These are phyloP conservation scores for Chalara sp. DNA, from an alignment of 2,329 filamentous ascomycete species.

Conservation along the genomic window DNA sequence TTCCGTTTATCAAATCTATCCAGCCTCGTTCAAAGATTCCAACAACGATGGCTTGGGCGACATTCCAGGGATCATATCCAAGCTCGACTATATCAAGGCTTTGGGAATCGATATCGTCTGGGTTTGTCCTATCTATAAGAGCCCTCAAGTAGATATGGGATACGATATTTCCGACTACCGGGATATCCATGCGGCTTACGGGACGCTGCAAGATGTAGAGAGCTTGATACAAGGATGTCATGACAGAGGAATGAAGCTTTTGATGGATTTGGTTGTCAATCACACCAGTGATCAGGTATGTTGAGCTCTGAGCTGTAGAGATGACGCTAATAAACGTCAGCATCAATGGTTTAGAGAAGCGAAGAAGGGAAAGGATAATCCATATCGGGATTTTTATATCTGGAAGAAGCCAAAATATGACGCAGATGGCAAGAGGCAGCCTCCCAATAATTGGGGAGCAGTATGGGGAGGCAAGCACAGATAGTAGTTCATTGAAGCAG, in stretches of 20 bases:
- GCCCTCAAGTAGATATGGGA: constrained; percentile 62
- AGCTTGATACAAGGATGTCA: constrained; percentile 54
- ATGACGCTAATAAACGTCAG: constrained; percentile 19
- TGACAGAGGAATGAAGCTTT: constrained; percentile 53
- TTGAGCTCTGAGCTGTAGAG: not conserved
- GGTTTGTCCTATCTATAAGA: constrained; percentile 60
- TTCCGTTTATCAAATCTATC: constrained; percentile 51
- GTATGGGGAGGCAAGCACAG: constrained; percentile 36
- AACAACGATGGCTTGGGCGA: constrained; percentile 56
- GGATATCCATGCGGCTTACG: constrained; percentile 58
- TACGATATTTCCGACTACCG: constrained; percentile 69
- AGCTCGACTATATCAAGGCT: constrained; percentile 53
- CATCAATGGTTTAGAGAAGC: constrained; percentile 54
- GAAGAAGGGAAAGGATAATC: constrained; percentile 37
- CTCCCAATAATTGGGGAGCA: constrained; percentile 39
- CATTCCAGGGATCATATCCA: constrained; percentile 54
- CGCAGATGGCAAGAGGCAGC: constrained; percentile 27
- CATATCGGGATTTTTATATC: constrained; percentile 58
- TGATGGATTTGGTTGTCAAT: constrained; percentile 69
- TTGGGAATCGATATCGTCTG: constrained; percentile 60
- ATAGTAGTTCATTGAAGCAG: constrained; percentile 14
- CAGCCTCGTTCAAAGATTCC: constrained; percentile 49
- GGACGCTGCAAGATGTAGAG: constrained; percentile 61
- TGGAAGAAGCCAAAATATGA: constrained; percentile 42
- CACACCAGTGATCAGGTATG: constrained; percentile 41